Conservation (phyloP, 495 filamentous ascomycete genomes). For the Penicillium odoratum region DNA sequence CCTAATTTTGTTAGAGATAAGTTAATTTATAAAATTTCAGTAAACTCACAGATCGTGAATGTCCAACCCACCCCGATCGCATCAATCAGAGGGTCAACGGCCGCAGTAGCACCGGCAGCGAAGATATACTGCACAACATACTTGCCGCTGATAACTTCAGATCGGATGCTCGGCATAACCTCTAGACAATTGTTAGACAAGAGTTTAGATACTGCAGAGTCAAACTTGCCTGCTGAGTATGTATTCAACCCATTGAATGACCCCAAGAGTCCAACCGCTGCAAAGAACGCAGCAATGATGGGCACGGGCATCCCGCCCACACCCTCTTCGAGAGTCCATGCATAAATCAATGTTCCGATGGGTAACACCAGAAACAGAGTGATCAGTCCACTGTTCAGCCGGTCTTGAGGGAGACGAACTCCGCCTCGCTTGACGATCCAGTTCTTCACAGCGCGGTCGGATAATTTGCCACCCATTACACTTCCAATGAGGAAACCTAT, state of each 20-base stretch:
- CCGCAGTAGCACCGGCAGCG: conserved; percentile 61
- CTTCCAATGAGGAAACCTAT: conserved; percentile 69
- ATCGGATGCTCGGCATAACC: conserved; percentile 46
- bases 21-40: neutral
- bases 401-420: conserved; percentile 67
- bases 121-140: conserved; percentile 72
- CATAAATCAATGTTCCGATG: conserved; percentile 64
- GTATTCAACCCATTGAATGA: conserved; percentile 73
- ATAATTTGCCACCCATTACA: conserved; percentile 67
- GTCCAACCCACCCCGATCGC: conserved; percentile 67
- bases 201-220: conserved; percentile 18
- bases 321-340: conserved; percentile 65
- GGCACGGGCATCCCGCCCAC: conserved; percentile 67
- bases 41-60: conserved; percentile 46
- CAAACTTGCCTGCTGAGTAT: conserved; percentile 67
- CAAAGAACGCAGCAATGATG: conserved; percentile 66
- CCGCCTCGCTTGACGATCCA: conserved; percentile 60
- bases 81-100: conserved; percentile 63
- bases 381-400: conserved; percentile 62
- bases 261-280: conserved; percentile 67
- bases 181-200: conserved; percentile 22
- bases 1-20: conserved; percentile 23
- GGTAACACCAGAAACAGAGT: conserved; percentile 65
- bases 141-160: conserved; percentile 72
- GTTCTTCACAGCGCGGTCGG: conserved; percentile 62